These are phyloP conservation scores for Candida vartiovaarae DNA, from an alignment of 805 yeast genomes.

Conservation along the genomic window DNA sequence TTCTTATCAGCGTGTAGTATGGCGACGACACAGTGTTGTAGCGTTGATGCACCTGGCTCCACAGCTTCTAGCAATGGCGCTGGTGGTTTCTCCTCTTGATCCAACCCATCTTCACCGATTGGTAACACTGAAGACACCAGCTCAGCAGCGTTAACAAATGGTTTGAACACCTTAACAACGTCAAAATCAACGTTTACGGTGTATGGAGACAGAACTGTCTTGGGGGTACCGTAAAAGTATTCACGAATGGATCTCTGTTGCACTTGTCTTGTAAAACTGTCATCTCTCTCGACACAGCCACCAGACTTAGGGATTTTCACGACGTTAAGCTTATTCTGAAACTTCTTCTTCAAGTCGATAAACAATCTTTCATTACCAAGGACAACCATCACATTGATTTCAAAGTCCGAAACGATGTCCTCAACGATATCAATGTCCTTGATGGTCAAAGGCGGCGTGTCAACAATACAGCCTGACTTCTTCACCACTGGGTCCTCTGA, in stretches of 20 bases:
- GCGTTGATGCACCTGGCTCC: constrained; percentile 42
- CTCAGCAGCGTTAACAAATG: constrained; percentile 23
- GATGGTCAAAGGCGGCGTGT: constrained; percentile 59
- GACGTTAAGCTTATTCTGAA: constrained; percentile 29
- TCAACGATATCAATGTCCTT: constrained; percentile 47
- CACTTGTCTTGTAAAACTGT: constrained; percentile 53
- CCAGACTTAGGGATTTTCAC: constrained; percentile 65
- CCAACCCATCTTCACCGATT: constrained; percentile 20
- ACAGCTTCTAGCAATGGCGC: constrained; percentile 24
- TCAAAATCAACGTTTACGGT: constrained; percentile 66
- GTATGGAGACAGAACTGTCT: constrained; percentile 72
- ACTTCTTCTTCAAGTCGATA: constrained; percentile 52
- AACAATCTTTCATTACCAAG: constrained; percentile 70
- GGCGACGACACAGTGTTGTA: constrained; percentile 76
- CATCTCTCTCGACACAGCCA: constrained; percentile 74
- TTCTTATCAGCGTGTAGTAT: constrained; percentile 42
- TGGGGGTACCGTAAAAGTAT: constrained; percentile 78
- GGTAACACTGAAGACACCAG: constrained; percentile 21
- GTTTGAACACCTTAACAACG: constrained; percentile 56
- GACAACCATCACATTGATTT: constrained; percentile 52
- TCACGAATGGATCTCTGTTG: constrained; percentile 79
- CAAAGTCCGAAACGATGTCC: constrained; percentile 51
- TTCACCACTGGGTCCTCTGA: constrained; percentile 39
- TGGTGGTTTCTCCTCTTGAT: constrained; percentile 21
- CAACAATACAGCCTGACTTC: constrained; percentile 58